Evolutionary conservation across 768 basidiomycete genomes (phyloP).

Genomic region (Rhizopogon sp.): DNA sequence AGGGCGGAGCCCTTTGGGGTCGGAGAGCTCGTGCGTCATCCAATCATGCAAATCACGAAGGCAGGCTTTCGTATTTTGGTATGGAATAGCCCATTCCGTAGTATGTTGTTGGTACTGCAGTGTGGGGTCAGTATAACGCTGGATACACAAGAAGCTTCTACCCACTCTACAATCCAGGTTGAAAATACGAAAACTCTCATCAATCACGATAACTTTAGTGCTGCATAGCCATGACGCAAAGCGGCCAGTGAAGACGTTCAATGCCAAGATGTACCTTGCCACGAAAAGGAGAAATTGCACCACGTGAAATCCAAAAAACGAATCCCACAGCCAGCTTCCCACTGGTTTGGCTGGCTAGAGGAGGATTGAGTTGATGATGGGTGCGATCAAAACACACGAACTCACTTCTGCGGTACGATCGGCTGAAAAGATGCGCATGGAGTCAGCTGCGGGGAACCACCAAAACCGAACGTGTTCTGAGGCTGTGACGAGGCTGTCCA

Average conservation of each 20-base stretch:
- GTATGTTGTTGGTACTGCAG: slow-evolving; percentile 85
- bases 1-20: slow-evolving; percentile 72
- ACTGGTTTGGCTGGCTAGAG: slow-evolving; percentile 46
- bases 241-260: slow-evolving; percentile 62
- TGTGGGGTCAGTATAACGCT: slow-evolving; percentile 6
- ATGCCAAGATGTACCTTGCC: slow-evolving; percentile 53
- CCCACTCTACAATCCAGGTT: slow-evolving; percentile 91
- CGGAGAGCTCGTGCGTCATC: slow-evolving; percentile 59
- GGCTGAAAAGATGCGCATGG: slow-evolving; percentile 65
- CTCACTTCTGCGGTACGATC: slow-evolving; percentile 77
- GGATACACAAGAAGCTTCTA: slow-evolving; percentile 8
- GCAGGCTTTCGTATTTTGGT: slow-evolving; percentile 57
- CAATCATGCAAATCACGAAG: slow-evolving; percentile 68
- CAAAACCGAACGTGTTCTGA: slow-evolving; percentile 90
- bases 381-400: slow-evolving; percentile 11
- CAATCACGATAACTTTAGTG: slow-evolving; percentile 52
- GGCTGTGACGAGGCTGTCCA: slow-evolving; percentile 53
- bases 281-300: slow-evolving; percentile 82
- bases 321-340: slow-evolving; percentile 65
- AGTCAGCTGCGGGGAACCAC: slow-evolving; percentile 87
- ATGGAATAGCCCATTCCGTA: slow-evolving; percentile 92
- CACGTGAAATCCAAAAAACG: slow-evolving; percentile 72
- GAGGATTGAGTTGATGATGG: slow-evolving; percentile 7
- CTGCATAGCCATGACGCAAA: slow-evolving; percentile 67
- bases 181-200: slow-evolving; percentile 80